Evolutionary conservation across 2,329 filamentous ascomycete genomes (phyloP), one percentile per base, ranked within the genome.

Genomic region (Botrytis byssoidea): DNA sequence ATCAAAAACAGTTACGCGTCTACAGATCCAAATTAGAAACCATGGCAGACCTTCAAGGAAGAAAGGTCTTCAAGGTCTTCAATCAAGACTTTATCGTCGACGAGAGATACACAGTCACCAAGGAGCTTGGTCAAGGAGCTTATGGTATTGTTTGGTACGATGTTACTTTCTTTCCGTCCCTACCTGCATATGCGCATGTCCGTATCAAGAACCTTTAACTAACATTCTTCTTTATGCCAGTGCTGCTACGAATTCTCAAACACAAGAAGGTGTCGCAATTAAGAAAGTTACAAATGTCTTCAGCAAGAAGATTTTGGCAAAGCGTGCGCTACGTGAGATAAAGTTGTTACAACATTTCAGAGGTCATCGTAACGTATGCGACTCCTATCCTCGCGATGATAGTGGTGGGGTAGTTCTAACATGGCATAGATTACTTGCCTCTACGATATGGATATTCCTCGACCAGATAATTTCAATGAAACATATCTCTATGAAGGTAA

Each of bases 241-340:
- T 84, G 95, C 96, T 75, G 96, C 96, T 73, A 93, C 94, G 78
- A 98, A 98, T 87, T 91, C 90, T 82, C 90, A 94, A 83, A 97
- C 93, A 46, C 92, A 90, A 81, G 96, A 99, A 83, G 95, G 95
- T 59, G 95, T 99, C 76, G 96, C 96, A 80, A 96, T 99, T 87
- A 99, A 99, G 86, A 99, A 99, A 85, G 94, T 99, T 83, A 99
- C 96, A 86, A 99, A 99, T 92, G 95, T 99, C 80, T 99, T 99
- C 85, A 98, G 94, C 89, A 99, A 99, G 87, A 98, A 98, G 90
- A 99, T 99, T 79, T 88, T 99, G 78, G 96, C 96, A 80, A 99
- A 99, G 90, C 93, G 96, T 81, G 96, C 96, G 68, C 85, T 99
- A 87, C 91, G 96, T 83, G 96, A 99, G 86, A 98, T 99, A 85